These are phyloP conservation scores for Dillenia turbinata DNA, from an alignment of 164 flowering plant genomes.

Conservation along the genomic window DNA sequence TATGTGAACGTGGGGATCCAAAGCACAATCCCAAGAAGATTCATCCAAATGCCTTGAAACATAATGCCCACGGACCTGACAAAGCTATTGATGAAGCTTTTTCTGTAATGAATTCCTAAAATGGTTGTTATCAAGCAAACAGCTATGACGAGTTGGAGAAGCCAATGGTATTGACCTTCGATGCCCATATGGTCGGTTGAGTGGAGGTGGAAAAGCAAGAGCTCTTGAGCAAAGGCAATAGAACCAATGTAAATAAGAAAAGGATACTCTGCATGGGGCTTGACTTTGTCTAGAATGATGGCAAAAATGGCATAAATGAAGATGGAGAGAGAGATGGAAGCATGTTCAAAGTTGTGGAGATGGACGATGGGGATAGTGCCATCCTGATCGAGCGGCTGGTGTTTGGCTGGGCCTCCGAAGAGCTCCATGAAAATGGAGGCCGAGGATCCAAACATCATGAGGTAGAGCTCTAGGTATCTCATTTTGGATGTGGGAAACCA, in stretches of 20 bases:
- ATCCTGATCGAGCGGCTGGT: conserved; percentile 30
- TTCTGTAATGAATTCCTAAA: conserved; percentile 40
- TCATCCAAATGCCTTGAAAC: conserved; percentile 75
- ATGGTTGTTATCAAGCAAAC: conserved; percentile 50
- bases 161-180: conserved; percentile 56
- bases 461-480: conserved; percentile 29
- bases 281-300: conserved; percentile 24
- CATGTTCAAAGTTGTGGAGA: conserved; percentile 41
- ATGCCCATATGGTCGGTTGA: conserved; percentile 56
- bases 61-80: conserved; percentile 60
- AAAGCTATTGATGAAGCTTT: conserved; percentile 59
- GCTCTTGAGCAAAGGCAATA: conserved; percentile 58
- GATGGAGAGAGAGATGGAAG: conserved; percentile 29
- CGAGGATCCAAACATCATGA: conserved; percentile 20
- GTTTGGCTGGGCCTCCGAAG: conserved; percentile 25
- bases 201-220: conserved; percentile 64
- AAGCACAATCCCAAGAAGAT: conserved; percentile 65
- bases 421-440: conserved; percentile 32
- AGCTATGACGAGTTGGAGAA: conserved; percentile 35
- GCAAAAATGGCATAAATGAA: conserved; percentile 25
- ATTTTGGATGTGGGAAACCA: conserved; percentile 27
- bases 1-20: conserved; percentile 64
- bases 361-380: conserved; percentile 34
- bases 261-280: conserved; percentile 21
- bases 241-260: conserved; percentile 45